Base-by-base conservation (phyloP, 371 early-diverging fungal species). In the Choanephora cucurbitarum region DNA sequence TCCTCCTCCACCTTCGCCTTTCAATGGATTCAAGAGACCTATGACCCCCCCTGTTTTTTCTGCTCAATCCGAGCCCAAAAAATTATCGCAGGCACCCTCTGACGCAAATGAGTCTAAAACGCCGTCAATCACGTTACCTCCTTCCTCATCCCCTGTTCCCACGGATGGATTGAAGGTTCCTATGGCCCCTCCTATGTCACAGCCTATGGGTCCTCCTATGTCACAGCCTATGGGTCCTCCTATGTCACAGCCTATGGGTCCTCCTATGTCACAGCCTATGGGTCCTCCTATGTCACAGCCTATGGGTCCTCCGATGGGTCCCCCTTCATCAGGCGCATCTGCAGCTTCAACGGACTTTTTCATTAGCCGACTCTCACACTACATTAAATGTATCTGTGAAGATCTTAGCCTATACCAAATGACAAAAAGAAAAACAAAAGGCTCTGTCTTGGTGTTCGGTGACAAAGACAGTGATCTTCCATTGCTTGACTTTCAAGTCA, bases 371-470 rank as follows among this genome's bases (percentile, higher is more conserved):
- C 23, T 66, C 19, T 31, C 44, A 1, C 61, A 66, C 28, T 66
- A 66, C 34, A 56, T 66, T 3, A 34, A 24, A 5, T 28, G 34
- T 9, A 66, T 66, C 6, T 57, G 60, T 42, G 42, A 53, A 11
- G 66, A 66, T 31, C 31, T 66, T 13, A 54, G 60, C 14, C 14
- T 42, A 11, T 66, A 57, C n/a, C 52, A 60, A 17, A 10, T 14
- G 18, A 24, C 32, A 5, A 66, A 57, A 17, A 34, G 21, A 13
- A 55, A 45, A 54, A 5, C 13, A 1, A n/a, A 21, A 8, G 52
- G 60, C 39, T 55, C 57, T 0, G 24, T 65, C 39, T 31, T 65
- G 13, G 40, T 48, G 1, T 60, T 65, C 32, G 24, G 58, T n/a
- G 49, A 53, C 2, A 19, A 43, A 4, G 65, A 59, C 5, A 28